phyloP scores from a whole-genome alignment of 2,329 filamentous ascomycete species.

The Aspergillus sp. region DNA sequence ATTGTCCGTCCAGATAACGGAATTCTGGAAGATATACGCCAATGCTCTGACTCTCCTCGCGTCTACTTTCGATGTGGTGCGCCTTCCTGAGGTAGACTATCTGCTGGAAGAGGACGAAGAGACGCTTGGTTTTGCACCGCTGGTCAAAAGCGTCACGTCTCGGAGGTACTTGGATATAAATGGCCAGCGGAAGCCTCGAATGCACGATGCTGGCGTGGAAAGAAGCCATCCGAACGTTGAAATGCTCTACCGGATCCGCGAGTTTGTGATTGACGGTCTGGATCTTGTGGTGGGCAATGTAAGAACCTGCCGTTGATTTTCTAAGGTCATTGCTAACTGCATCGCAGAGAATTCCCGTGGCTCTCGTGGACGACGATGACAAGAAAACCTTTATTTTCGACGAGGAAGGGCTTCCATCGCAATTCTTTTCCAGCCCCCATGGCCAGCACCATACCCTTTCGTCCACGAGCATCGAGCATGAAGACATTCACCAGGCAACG shows the following conservation, averaged over 20 bases:
- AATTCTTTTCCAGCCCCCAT: conserved; percentile 39
- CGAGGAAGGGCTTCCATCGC: conserved; percentile 44
- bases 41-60: conserved; percentile 51
- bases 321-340: conserved; percentile 10
- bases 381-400: conserved; percentile 43
- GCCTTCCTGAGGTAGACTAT: conserved; percentile 50
- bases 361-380: conserved; percentile 36
- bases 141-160: conserved; percentile 42
- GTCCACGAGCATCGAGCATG: conserved; percentile 32
- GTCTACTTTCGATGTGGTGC: conserved; percentile 49
- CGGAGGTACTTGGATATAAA: conserved; percentile 44
- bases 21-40: conserved; percentile 59
- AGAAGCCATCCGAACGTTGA: conserved; percentile 52
- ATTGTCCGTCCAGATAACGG: conserved; percentile 49
- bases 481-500: conserved; percentile 24
- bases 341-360: conserved; percentile 38
- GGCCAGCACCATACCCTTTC: conserved; percentile 32
- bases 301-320: conserved; percentile 10
- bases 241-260: conserved; percentile 57
- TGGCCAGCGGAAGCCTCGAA: conserved; percentile 42
- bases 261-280: conserved; percentile 54
- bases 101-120: conserved; percentile 60
- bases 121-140: conserved; percentile 55
- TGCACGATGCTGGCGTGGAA: conserved; percentile 42
- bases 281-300: conserved; percentile 45